Evolutionary conservation across 2,329 filamentous ascomycete genomes (phyloP), one percentile per base, ranked within the genome.

Genomic region (Paradendryphiella salina): DNA sequence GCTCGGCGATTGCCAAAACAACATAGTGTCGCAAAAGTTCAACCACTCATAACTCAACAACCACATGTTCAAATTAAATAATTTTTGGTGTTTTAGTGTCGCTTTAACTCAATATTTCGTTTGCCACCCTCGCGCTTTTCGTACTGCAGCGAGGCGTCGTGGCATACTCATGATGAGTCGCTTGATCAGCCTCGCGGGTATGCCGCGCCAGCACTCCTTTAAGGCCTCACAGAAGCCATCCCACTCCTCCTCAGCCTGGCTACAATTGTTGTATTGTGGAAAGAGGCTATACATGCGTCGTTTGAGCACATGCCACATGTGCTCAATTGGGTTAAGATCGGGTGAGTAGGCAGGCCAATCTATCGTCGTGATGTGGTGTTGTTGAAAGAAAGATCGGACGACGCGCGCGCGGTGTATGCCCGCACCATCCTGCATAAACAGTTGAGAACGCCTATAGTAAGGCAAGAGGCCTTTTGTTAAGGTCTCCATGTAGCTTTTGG

Each of bases 301-400:
- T 48, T 70, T 69, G 3, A 69, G 50, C 2, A 32, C 10, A 37
- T 36, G 42, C 59, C 48, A 69, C 26, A 66, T 35, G 49, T 68
- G 52, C 48, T 71, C 56, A 52, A 71, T 70, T 17, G 55, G 63
- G 42, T 70, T 68, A 10, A 70, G 54, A 54, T 69, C 60, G 17
- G 59, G 60, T 40, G 38, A 56, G 35, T 65, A 67, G 2, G 56
- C 46, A 15, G 54, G 62, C 58, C 50, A 68, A 23, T 61, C 35
- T 8, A 65, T 52, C 5, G 56, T 26, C 7, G 21, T n/a, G 44
- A 70, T 63, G 5, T 48, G 37, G 17, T 57, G 28, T 15, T 46
- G 20, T 40, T 33, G 5, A 43, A 68, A 53, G 35, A 38, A 64
- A 29, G 62, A 33, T 2, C 18, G 21, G 9, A 54, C 49, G 1